Evolutionary conservation across 345 rosid genomes (phyloP), one percentile per base, ranked within the genome.

Genomic region (Odontarrhena argentea): DNA sequence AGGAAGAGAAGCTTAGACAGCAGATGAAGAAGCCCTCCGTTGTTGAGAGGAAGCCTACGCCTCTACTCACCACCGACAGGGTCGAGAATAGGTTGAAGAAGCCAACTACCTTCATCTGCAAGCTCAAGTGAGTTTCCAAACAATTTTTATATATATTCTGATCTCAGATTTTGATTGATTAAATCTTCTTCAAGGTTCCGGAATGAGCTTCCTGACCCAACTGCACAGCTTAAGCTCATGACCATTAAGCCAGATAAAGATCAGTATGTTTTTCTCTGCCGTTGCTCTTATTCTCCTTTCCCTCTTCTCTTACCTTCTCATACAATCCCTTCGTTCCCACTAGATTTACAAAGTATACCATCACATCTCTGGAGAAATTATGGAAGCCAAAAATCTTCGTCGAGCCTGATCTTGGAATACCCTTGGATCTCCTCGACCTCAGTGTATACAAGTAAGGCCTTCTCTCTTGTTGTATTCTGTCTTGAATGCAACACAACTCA

Each of bases 41-140:
- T 43, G 79, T 67, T 43, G 96, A 94, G 70, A 83, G 84, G 79
- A 84, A 85, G 75, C 81, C 87, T 47, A 64, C 96, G 14, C 96
- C 89, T 1, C 66, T 94, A 46, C 63, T 90, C 60, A 80, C 84
- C 14, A 79, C 82, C 41, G 97, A 94, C 78, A 87, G 96, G 77
- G 75, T 72, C 65, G 96, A 91, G 78, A 94, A 94, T 76, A 86
- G 96, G 83, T 77, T 94, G 73, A 94, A 94, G 82, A 94, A 94
- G 75, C 99, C 99, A 14, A 94, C 97, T n/a, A 94, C 99, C 4
- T 94, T 94, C 72, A 74, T 91, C 82, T 94, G 99, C 91, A 94
- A 88, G 83, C 74, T 94, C 83, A 91, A 94, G 99, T 94, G 81
- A 83, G 96, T 87, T 69, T 18, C 22, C 22, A 18, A 18, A 18